Percentiles rank a stretch among this genome's conserved stretches.
These are phyloP conservation scores for Hanseniaspora uvarum DNA, from an alignment of 1,139 yeast genomes.

Conservation along the genomic window DNA sequence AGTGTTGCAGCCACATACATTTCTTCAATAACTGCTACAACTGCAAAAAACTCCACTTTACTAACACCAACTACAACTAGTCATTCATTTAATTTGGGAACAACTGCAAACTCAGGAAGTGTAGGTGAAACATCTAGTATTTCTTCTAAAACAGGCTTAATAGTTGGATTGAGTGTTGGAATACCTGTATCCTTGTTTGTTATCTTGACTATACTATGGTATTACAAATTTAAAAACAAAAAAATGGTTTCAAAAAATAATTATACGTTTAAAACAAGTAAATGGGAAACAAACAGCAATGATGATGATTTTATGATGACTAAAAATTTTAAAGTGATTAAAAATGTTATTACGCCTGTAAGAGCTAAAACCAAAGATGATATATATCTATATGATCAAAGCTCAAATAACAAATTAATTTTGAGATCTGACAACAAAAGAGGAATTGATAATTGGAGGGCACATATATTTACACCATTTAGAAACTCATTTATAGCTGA, in stretches of 20 bases:
- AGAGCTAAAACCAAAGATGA: not conserved
- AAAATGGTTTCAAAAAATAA: slow-evolving; percentile 19
- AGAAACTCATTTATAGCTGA: not conserved
- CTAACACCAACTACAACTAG: slow-evolving; percentile 13
- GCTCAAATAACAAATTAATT: not conserved
- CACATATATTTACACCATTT: not conserved
- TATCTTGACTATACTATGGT: slow-evolving; percentile 21
- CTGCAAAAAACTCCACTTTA: slow-evolving; percentile 15
- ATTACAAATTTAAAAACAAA: slow-evolving; percentile 19
- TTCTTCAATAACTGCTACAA: not conserved
- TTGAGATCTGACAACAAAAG: not conserved
- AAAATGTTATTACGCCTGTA: not conserved
- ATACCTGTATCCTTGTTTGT: slow-evolving; percentile 28
- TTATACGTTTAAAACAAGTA: not conserved
- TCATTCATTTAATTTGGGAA: not conserved
- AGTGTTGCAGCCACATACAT: not conserved
- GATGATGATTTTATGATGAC: not conserved
- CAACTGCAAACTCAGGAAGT: not conserved
- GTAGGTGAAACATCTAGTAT: not conserved
- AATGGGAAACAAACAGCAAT: slow-evolving; percentile 2
- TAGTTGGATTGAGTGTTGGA: slow-evolving; percentile 27
- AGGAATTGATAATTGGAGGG: not conserved
- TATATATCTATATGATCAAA: not conserved
- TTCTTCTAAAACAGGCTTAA: slow-evolving; percentile 17
- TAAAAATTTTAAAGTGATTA: slow-evolving; percentile 17